Evolutionary conservation across 768 basidiomycete species (phyloP), one percentile per base, ranked within the genome.

Genomic region (Arthromyces matolae): DNA sequence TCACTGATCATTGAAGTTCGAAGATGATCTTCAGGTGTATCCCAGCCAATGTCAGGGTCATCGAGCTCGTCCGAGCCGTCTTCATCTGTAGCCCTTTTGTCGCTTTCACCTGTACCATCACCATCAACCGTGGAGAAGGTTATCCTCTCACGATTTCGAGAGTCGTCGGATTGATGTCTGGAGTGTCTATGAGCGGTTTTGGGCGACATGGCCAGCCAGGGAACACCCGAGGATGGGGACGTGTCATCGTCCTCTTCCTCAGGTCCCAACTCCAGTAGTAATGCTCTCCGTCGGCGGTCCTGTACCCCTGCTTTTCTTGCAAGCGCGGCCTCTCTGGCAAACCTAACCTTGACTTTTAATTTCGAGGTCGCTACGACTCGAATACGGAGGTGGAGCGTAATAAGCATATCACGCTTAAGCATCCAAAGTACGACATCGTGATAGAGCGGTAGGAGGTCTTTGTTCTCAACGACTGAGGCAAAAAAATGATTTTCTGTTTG

Each of bases 391-490:
- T 94, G 93, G 22, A 93, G 75, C 14, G 89, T 87, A 43, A 89
- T 77, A 14, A 97, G 71, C 53, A 98, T 74, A 60, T 92, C 92
- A 32, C 83, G 81, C 60, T 88, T 88, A 29, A 97, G 75, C 75
- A 98, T 80, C 95, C 94, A 97, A 29, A 87, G 68, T 9, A 98
- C 81, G 24, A 94, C 88, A 22, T 91, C 82, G 53, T 86, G 78
- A 64, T 89, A 95, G 42, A 82, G 63, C 4, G 78, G 73, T 23
- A 92, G 78, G 9, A 76, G 70, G 31, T 86, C 84, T 58, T 85
- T 83, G 18, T 75, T 67, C 38, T 80, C 74, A 13, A 89, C 85
- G 36, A 96, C 81, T 8, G 88, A 79, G 13, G 85, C 84, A 52
- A 86, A 88, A 65, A 93, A 93, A 51, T 91, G 84, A 50, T 80